Base-by-base conservation (phyloP, 768 basidiomycete species). In the Mycena crocata region DNA sequence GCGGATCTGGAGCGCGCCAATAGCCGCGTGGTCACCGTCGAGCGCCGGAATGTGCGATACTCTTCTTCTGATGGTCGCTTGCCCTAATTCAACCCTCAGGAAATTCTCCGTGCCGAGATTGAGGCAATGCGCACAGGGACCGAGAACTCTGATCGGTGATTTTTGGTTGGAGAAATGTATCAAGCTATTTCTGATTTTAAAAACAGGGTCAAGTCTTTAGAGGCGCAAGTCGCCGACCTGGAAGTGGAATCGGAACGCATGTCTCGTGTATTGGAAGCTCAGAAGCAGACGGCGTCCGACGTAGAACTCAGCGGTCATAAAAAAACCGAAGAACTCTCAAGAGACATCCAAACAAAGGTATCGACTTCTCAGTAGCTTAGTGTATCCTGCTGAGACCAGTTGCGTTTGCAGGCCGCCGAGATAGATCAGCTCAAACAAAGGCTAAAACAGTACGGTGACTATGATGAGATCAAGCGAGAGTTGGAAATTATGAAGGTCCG, bases 391-490 rank as follows among this genome's bases (percentile, higher is more conserved):
- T 52, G 32, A 52, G 37, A 37, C 19, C n/a, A 24, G 14, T 23
- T 24, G n/a, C 45, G 14, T 68, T 63, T 51, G n/a, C 61, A 93
- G 89, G 79, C 76, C 5, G 76, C 76, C 3, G 96, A 98, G 78
- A 81, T 91, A 6, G 91, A 92, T 19, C 84, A 84, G 51, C 82
- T 96, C 2, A 90, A 86, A 75, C 79, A 81, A 35, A 90, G 89
- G 69, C 80, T 99, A 39, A 89, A 87, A 72, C 88, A 87, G 69
- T 93, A 91, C 66, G 77, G 77, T 19, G 95, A 99, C 77, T 99
- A 99, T 73, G 97, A 99, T 73, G 96, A 99, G 80, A 90, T 99
- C 74, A 99, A 99, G 82, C 91, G 98, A 30, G 98, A 99, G 77
- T 85, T 99, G 31, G 96, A 96, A 74, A 99, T 99, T 69, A 94